phyloP scores from a whole-genome alignment of 140 eudicot species.

The Ambrosia hybrid region DNA sequence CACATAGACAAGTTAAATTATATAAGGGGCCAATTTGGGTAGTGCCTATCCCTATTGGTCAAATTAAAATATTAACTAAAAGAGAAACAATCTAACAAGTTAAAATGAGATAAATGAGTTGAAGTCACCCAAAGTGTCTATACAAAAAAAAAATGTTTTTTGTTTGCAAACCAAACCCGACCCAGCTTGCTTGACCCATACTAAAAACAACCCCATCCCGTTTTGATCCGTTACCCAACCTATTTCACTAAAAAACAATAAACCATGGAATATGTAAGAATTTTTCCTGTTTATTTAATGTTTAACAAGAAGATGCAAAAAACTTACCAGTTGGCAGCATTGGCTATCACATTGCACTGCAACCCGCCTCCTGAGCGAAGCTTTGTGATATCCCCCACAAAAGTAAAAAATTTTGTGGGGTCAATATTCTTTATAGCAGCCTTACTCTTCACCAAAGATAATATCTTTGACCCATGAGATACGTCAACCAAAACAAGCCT shows the following conservation, averaged over 20 bases:
- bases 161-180: too few relatives aligned
- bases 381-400: constrained; percentile 86
- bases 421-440: constrained; percentile 70
- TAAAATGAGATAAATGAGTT: neutral
- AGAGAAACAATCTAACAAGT: neutral
- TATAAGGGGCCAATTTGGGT: neutral
- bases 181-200: too few relatives aligned
- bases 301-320: constrained; percentile 4
- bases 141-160: too few relatives aligned
- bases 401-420: constrained; percentile 63
- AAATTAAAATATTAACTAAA: neutral
- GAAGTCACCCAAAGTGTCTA: neutral
- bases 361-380: constrained; percentile 65
- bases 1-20: neutral
- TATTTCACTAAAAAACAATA: neutral
- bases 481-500: constrained; percentile 86
- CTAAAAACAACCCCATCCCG: too few relatives aligned
- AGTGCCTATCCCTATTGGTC: neutral
- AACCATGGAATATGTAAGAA: neutral
- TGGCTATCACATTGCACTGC: constrained; percentile 79
- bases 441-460: constrained; percentile 77
- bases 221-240: neutral
- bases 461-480: constrained; percentile 72
- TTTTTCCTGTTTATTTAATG: neutral
- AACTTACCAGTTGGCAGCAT: constrained; percentile 92